Base-by-base conservation (phyloP, 805 yeast species). In the Saitoella complicata region DNA sequence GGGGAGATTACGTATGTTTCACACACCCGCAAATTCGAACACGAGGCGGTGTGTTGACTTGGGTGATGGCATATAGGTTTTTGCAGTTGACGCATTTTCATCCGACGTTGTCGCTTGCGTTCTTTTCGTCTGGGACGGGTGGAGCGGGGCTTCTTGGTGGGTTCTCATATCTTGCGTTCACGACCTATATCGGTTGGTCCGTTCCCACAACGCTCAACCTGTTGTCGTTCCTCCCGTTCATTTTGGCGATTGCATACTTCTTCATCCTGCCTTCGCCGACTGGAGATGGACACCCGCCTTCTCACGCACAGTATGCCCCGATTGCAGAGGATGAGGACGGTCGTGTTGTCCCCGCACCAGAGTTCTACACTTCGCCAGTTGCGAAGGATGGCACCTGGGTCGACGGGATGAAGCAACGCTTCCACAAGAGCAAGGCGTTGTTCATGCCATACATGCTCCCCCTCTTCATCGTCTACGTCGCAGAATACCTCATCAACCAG, bases 121-220 rank as follows among this genome's bases (percentile, higher is more conserved):
- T 94, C 0, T 88, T 93, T 75, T 81, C 94, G 13, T 73, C 86
- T 6, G 98, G 98, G 1, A 88, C 97, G 0, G 97, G 98, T 3
- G 94, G 85, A 12, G 97, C 98, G 1, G 98, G 98, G 0, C 59
- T 88, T 5, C 70, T 74, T 12, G 98, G 97, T 0, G 53, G 61
- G 45, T 82, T 80, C 44, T 56, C 72, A 9, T 87, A 74, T 55
- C 55, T 88, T 70, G 51, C 80, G 1, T 49, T 83, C 53, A 88
- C 96, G 0, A 79, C 88, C 1, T 63, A 85, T 55, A 41, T 82
- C 21, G 68, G 73, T 1, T 46, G 84, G 1, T 60, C 72, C 5
- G 76, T 82, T 0, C 66, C 66, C 47, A 46, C 66, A 0, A 66
- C 83, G 0, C 65, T 88, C 37, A 56, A 80, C 9, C 21, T 73